These are phyloP conservation scores for Syzygium oleosum DNA, from an alignment of 345 rosid species.

Conservation along the genomic window DNA sequence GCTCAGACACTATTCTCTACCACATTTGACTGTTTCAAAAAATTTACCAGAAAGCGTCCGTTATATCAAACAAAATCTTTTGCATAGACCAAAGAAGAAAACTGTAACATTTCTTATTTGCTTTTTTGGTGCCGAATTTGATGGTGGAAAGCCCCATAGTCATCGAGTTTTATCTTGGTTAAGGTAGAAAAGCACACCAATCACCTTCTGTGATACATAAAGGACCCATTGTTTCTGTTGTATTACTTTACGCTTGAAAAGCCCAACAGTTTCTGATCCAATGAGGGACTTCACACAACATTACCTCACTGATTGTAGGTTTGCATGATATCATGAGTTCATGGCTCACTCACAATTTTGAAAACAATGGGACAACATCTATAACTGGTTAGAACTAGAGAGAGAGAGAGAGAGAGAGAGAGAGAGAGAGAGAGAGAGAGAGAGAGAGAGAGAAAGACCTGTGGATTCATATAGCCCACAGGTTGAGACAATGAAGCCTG, in stretches of 20 bases:
- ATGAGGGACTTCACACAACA: background rate
- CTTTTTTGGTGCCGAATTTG: background rate
- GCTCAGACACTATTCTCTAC: background rate
- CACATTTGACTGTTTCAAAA: background rate
- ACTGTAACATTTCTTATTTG: background rate
- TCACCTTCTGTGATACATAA: background rate
- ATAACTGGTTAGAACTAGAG: background rate
- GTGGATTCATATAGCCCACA: conserved; percentile 15
- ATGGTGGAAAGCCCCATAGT: background rate
- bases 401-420: background rate
- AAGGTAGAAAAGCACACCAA: background rate
- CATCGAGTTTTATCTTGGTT: background rate
- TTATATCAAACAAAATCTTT: background rate
- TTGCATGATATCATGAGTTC: background rate
- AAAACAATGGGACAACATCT: background rate
- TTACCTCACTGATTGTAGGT: background rate
- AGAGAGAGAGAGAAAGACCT: conserved; percentile 15
- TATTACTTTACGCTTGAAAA: background rate
- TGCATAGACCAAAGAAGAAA: background rate
- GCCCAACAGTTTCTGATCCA: background rate
- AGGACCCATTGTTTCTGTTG: background rate
- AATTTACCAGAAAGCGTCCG: background rate
- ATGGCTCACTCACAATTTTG: background rate
- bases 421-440: background rate
- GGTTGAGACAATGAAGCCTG: conserved; percentile 20